These are phyloP conservation scores for Serendipita vermifera DNA, from an alignment of 768 basidiomycete species.

Conservation along the genomic window DNA sequence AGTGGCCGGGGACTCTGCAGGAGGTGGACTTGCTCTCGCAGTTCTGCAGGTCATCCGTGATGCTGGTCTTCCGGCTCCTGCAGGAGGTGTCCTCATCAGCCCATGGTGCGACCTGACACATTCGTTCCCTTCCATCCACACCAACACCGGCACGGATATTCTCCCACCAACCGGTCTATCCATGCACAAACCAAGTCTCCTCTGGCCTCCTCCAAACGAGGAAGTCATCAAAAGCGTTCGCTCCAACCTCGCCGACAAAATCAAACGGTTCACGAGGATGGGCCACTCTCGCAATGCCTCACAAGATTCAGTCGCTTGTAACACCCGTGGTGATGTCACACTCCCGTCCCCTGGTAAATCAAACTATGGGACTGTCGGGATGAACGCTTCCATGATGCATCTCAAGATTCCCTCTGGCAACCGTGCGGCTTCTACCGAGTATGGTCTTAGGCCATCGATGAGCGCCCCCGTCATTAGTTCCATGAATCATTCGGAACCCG, in stretches of 20 bases:
- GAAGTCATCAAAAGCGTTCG: constrained; percentile 8
- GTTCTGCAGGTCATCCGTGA: constrained; percentile 84
- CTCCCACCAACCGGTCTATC: constrained; percentile 12
- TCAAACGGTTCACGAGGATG: constrained; percentile 1
- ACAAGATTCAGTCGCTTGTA: background rate
- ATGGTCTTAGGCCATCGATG: constrained; percentile 10
- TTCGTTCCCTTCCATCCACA: constrained; percentile 78
- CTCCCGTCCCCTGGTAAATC: background rate
- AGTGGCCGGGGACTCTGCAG: constrained; percentile 84
- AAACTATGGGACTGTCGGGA: constrained; percentile 7
- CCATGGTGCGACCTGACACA: constrained; percentile 96
- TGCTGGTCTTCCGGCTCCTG: constrained; percentile 62
- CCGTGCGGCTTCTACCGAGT: constrained; percentile 2
- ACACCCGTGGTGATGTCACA: background rate
- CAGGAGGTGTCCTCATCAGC: constrained; percentile 79
- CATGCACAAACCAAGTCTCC: constrained; percentile 13
- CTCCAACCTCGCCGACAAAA: constrained; percentile 5
- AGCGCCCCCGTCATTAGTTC: constrained; percentile 17
- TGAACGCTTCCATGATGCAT: background rate
- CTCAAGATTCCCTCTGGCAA: constrained; percentile 1
- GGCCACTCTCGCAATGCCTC: constrained; percentile 3
- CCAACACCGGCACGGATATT: constrained; percentile 61
- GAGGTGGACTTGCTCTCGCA: constrained; percentile 74
- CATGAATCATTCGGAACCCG: constrained; percentile 23
- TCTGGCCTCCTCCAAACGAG: constrained; percentile 14